Base-by-base conservation (phyloP, 768 basidiomycete species). In the Boletus subcaerulescens region DNA sequence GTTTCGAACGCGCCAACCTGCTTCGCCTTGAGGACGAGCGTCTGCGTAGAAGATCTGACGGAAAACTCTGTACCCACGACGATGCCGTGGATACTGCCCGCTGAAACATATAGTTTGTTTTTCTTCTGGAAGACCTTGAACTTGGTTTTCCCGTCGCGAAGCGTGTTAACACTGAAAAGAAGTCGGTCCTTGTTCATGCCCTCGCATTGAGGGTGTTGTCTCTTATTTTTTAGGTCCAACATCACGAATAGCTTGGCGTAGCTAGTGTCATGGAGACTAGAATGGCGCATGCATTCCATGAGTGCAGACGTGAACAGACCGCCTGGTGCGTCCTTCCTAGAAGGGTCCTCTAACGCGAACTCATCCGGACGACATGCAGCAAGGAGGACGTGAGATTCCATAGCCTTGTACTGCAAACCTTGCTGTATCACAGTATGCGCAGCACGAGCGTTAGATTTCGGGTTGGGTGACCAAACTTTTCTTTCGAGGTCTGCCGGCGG, bases 271-370 rank as follows among this genome's bases (percentile, higher is more conserved):
- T 59, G 52, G 7, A 55, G 41, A 29, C 47, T 52, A 26, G 36
- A 46, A 13, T 4, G 2, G 13, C 57, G 48, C 53, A 65, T 44
- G 44, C 45, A 13, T 13, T 65, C 29, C 24, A 65, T 17, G 33
- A 65, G 60, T 7, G 60, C 63, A 14, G 45, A 45, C 13, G 63
- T 65, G 45, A 65, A 62, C 14, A 65, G 38, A 13, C 63, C 63
- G 2, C 55, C 64, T 5, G 60, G 44, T 4, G 15, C 50, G 15
- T 56, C 52, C 36, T 45, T 40, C 0, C 38, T 49, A 10, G 11
- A 18, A 24, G 55, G 53, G 22, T 65, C 47, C 24, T 64, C 63
- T 5, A 50, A 13, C 14, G 64, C 63, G 4, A 3, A 0, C 7
- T 65, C 60, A 2, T 47, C 55, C 13, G 63, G 51, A 26, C 55